Percentiles rank a stretch among this genome's conserved stretches.
Evolutionary conservation across 257 asterid species (phyloP).

Genomic region (Solanum chilense): DNA sequence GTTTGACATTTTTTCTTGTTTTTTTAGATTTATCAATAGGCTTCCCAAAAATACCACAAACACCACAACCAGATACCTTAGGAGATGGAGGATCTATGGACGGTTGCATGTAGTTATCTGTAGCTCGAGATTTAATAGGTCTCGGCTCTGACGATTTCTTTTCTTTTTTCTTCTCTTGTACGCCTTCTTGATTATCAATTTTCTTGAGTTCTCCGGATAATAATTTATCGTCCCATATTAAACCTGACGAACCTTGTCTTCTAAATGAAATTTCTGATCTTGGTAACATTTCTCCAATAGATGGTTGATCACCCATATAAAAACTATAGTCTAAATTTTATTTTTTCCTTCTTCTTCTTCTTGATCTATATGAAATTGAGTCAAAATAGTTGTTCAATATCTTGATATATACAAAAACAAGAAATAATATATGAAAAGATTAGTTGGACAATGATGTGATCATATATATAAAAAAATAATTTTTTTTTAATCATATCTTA

Average conservation of each 20-base stretch:
- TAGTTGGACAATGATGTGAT: background rate
- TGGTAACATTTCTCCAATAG: constrained; percentile 3
- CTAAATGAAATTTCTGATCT: constrained; percentile 39
- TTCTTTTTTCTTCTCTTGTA: background rate
- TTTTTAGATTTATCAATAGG: constrained; percentile 8
- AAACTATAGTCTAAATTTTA: background rate
- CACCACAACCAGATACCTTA: constrained; percentile 29
- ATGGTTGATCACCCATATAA: background rate
- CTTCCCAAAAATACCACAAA: constrained; percentile 28
- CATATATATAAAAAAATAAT: background rate
- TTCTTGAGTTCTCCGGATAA: constrained; percentile 25
- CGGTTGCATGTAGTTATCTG: constrained; percentile 1
- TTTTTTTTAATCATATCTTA: background rate
- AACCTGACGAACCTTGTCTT: constrained; percentile 45
- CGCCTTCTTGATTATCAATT: background rate
- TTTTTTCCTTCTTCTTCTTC: background rate
- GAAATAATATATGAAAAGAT: background rate
- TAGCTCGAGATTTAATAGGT: background rate
- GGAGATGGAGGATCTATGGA: constrained; percentile 43
- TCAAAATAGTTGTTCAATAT: background rate
- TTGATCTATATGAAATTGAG: background rate
- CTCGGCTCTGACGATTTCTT: background rate
- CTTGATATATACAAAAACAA: background rate
- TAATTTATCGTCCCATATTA: constrained; percentile 33
- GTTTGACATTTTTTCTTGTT: background rate